A percentile compares a stretch with the other conserved stretches of the same genome.
These are phyloP conservation scores for Amphicarpaea edgeworthii DNA, from an alignment of 306 rosid genomes.

Conservation along the genomic window DNA sequence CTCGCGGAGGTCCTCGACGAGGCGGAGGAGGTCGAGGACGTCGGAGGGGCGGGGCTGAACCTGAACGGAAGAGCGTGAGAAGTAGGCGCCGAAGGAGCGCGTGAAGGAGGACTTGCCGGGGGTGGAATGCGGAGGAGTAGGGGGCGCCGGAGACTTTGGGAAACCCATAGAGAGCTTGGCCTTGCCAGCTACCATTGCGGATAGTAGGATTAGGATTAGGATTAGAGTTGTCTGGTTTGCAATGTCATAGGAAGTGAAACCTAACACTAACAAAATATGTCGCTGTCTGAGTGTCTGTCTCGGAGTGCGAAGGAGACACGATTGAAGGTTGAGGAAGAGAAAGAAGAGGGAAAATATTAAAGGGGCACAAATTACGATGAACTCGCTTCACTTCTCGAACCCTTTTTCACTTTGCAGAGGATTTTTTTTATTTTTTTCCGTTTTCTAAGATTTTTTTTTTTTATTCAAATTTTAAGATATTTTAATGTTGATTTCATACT, in stretches of 20 bases:
- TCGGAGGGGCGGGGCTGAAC: constrained; percentile 90
- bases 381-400: constrained; percentile 47
- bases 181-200: constrained; percentile 73
- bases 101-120: constrained; percentile 61
- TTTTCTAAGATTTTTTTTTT: no score
- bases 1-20: constrained; percentile 84
- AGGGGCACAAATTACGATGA: constrained; percentile 40
- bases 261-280: constrained; percentile 46
- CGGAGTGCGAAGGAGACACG: constrained; percentile 12
- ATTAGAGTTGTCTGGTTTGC: constrained; percentile 43
- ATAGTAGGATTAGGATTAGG: neutral
- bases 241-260: constrained; percentile 37
- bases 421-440: no score
- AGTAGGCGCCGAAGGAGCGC: constrained; percentile 76
- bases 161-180: constrained; percentile 65
- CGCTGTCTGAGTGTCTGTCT: constrained; percentile 61
- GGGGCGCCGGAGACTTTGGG: constrained; percentile 65
- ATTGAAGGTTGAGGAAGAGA: no score
- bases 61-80: constrained; percentile 92
- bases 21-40: constrained; percentile 76
- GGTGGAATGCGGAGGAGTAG: constrained; percentile 53
- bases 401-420: neutral
- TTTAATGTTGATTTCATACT: no score
- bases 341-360: no score
- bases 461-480: no score